Percentiles rank a stretch among this genome's conserved stretches.
phyloP scores from a whole-genome alignment of 768 basidiomycete genomes.

The Hygrophorus pudorinus region DNA sequence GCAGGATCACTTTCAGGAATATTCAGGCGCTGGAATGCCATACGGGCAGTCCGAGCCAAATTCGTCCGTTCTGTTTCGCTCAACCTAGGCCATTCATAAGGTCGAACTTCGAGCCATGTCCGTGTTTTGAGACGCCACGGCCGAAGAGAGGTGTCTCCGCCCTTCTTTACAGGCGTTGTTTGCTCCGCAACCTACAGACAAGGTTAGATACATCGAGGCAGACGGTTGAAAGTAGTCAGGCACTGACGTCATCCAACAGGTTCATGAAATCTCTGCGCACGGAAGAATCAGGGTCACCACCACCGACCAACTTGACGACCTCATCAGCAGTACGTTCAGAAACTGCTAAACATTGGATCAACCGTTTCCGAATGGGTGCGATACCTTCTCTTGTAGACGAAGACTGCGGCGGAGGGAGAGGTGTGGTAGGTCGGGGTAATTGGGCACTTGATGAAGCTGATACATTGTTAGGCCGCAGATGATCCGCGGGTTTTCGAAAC shows the following conservation, averaged over 20 bases:
- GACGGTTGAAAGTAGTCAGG: neutral
- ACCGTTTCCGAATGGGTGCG: conserved; percentile 25
- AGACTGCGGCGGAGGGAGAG: conserved; percentile 6
- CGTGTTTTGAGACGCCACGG: conserved; percentile 44
- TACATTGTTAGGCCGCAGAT: conserved; percentile 18
- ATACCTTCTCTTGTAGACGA: conserved; percentile 12
- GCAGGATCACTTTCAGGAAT: conserved; percentile 50
- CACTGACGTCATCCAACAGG: conserved; percentile 42
- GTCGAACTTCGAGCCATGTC: conserved; percentile 63
- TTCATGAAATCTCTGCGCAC: conserved; percentile 33
- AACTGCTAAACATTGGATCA: conserved; percentile 45
- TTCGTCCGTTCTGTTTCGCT: conserved; percentile 33
- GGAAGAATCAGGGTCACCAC: conserved; percentile 22
- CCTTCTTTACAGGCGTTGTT: conserved; percentile 21
- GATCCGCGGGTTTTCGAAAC: conserved; percentile 28
- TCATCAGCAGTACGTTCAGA: conserved; percentile 40
- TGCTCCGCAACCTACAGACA: conserved; percentile 42
- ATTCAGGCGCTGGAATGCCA: conserved; percentile 35
- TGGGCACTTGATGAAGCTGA: conserved; percentile 14
- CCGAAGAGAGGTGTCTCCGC: conserved; percentile 25
- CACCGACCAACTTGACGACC: conserved; percentile 38
- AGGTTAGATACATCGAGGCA: neutral
- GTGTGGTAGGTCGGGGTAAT: conserved; percentile 12
- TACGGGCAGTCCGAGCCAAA: conserved; percentile 45
- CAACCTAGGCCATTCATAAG: conserved; percentile 49